phyloP scores from a whole-genome alignment of 2,329 filamentous ascomycete species.

The Stromatinia cepivora region DNA sequence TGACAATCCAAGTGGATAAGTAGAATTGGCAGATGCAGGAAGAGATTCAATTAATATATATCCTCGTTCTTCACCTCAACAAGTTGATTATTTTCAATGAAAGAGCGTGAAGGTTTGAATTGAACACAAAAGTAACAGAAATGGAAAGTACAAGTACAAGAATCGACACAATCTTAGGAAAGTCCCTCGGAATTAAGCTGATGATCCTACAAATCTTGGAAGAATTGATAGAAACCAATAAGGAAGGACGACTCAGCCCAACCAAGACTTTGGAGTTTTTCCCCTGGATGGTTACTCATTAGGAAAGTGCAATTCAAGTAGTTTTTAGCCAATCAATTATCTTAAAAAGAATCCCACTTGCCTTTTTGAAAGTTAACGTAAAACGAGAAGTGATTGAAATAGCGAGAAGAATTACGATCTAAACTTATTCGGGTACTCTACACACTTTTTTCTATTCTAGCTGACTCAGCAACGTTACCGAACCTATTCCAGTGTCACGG shows the following conservation, averaged over 20 bases:
- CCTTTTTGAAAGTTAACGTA: neutral
- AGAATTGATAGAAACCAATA: neutral
- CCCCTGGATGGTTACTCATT: neutral
- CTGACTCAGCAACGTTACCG: too few relatives aligned
- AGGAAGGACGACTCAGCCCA: neutral
- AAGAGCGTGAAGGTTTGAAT: neutral
- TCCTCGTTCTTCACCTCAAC: neutral
- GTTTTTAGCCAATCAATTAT: neutral
- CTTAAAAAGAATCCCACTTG: constrained; percentile 6
- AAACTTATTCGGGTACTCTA: too few relatives aligned
- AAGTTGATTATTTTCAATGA: neutral
- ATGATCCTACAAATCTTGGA: neutral
- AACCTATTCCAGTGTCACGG: too few relatives aligned
- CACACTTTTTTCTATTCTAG: too few relatives aligned
- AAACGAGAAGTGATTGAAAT: too few relatives aligned
- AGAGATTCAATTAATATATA: neutral
- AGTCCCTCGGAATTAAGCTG: neutral
- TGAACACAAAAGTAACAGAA: neutral
- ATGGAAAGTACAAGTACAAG: neutral
- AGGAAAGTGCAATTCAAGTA: neutral
- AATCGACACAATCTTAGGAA: neutral
- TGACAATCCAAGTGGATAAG: constrained; percentile 2
- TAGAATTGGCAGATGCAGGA: neutral
- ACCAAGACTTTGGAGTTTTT: neutral
- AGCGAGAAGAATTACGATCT: too few relatives aligned